Conservation (phyloP, 192 early-diverging fungal genomes). For the Podila clonocystis region DNA sequence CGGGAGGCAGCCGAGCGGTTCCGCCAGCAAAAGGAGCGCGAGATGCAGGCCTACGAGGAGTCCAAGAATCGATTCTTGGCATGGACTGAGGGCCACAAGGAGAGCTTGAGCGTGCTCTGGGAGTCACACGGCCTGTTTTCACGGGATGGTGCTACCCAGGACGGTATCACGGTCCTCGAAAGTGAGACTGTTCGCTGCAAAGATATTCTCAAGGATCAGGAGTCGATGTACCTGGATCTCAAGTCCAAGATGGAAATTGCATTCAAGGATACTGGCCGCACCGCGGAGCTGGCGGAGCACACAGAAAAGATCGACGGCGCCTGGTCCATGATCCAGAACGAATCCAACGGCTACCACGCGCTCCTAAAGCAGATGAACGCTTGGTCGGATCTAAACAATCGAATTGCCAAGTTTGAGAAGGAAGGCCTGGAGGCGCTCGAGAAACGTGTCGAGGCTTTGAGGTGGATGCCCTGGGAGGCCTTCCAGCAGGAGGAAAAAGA, state of each 20-base stretch:
- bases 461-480: constrained; percentile 52
- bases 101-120: constrained; percentile 27
- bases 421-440: constrained; percentile 28
- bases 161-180: constrained; percentile 5
- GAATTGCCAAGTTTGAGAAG: constrained; percentile 26
- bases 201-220: constrained; percentile 6
- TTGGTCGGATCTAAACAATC: constrained; percentile 20
- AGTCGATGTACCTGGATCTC: constrained; percentile 17
- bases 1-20: constrained; percentile 24
- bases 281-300: constrained; percentile 4
- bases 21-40: constrained; percentile 15
- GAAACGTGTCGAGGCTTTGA: constrained; percentile 37
- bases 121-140: constrained; percentile 15
- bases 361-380: constrained; percentile 38
- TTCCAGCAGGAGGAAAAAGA: constrained; percentile 38
- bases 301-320: constrained; percentile 18
- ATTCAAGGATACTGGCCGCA: constrained; percentile 7
- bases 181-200: constrained; percentile 9
- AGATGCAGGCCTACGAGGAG: constrained; percentile 23
- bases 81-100: constrained; percentile 19
- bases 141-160: constrained; percentile 9
- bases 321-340: constrained; percentile 16
- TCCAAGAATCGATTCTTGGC: constrained; percentile 30
- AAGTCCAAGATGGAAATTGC: constrained; percentile 8
- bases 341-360: constrained; percentile 14